Conservation (phyloP, 768 basidiomycete genomes). For the Auricularia sp. region DNA sequence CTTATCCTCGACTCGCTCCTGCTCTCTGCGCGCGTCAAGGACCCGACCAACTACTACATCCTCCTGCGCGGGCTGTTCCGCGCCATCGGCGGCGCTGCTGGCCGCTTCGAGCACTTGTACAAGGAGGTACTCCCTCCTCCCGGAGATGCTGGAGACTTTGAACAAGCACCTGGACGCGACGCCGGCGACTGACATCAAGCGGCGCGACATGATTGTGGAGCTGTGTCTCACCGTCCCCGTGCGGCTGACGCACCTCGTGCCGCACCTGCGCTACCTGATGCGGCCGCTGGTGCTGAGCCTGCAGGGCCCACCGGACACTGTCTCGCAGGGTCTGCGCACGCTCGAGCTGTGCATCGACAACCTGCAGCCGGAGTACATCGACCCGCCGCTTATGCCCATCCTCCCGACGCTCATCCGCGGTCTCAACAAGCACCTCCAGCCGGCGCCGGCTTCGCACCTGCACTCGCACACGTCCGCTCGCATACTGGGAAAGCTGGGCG, state of each 20-base stretch:
- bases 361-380: constrained; percentile 92
- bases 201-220: constrained; percentile 90
- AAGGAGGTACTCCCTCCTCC: constrained; percentile 87
- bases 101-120: constrained; percentile 87
- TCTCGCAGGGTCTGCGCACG: constrained; percentile 90
- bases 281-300: constrained; percentile 88
- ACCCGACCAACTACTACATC: constrained; percentile 87
- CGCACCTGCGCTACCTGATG: constrained; percentile 92
- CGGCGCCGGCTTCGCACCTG: constrained; percentile 77
- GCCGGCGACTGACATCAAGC: constrained; percentile 44
- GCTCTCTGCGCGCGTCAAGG: constrained; percentile 80
- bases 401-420: constrained; percentile 91
- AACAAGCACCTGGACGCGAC: constrained; percentile 83
- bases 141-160: constrained; percentile 92
- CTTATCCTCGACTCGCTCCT: constrained; percentile 95
- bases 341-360: constrained; percentile 99
- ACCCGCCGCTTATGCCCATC: constrained; percentile 88
- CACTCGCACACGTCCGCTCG: constrained; percentile 92
- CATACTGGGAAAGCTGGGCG: constrained; percentile 92
- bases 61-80: constrained; percentile 87
- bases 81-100: constrained; percentile 83
- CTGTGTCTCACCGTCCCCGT: constrained; percentile 94
- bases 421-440: constrained; percentile 81
- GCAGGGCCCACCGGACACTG: constrained; percentile 76
- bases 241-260: constrained; percentile 88